Evolutionary conservation across 345 rosid species (phyloP), one percentile per base, ranked within the genome.

Genomic region (Turnera subulata): DNA sequence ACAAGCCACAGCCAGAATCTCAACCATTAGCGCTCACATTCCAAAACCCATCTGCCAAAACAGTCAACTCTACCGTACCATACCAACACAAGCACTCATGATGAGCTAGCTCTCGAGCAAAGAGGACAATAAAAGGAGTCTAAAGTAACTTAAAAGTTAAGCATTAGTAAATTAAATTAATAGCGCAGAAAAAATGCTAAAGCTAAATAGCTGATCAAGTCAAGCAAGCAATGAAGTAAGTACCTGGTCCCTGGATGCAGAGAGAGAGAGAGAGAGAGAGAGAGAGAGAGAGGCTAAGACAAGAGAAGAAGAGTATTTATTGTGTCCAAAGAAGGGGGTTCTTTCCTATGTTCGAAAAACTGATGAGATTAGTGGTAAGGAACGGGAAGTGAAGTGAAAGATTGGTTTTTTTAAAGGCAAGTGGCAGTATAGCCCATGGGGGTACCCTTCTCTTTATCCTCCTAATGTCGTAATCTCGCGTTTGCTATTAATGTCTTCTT

Each of bases 31-130:
- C 64, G 52, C 24, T 52, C 44, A 48, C 11, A 65, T 32, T 32
- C 46, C 1, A 46, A n/a, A 57, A 57, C 65, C 61, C 64, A 69
- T 19, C 18, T 18, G 16, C 58, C 35, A 53, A 61, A 59, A 26
- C 5, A 50, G 33, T 11, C 18, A 10, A 52, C 11, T 45, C 7
- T 22, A 7, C 29, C 2, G 1, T 25, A 53, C 29, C 20, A 46
- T 40, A 49, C 18, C 23, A 38, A 43, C n/a, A 12, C 33, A 50
- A 57, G 22, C 22, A 44, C 52, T 6, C 12, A 43, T 23, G 11
- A 10, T n/a, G n/a, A n/a, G 13, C 21, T 4, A 9, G 20, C 22
- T 15, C 16, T 20, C 23, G 8, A 8, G 21, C 22, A 51, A 43
- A 55, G 8, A 20, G 19, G 8, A 43, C n/a, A 46, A 19, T 0